Base-by-base conservation (phyloP, 2,329 filamentous ascomycete genomes). In the Endothia cerciana region DNA sequence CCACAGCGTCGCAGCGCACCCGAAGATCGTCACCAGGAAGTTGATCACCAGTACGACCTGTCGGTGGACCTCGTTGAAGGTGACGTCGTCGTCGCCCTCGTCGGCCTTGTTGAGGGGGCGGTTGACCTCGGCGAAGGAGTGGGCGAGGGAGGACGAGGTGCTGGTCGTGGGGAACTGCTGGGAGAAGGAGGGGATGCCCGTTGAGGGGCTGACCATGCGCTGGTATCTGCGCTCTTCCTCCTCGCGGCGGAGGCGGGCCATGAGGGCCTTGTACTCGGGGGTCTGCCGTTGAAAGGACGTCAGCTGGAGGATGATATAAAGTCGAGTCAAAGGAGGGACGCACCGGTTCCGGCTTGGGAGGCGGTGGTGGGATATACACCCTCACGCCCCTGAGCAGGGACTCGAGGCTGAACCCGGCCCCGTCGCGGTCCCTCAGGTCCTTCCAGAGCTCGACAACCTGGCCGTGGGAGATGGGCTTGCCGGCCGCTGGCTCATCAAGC, bases 31-130 rank as follows among this genome's bases (percentile, higher is more conserved):
- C 62, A 97, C 83, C 47, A 97, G 80, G 60, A 98, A 93, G 76
- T 98, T 99, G 72, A 97, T 84, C 61, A 98, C 93, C 8, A 98
- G 82, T 51, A 91, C 89, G 65, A 95, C 80, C 73, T 95, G 92
- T n/a, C 91, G 84, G 74, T 94, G 90, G 1, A 95, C 83, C 67
- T 95, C 91, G 43, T 86, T 84, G 69, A 89, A 89, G 2, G 88
- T 89, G 2, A 91, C 79, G 68, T 92, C 90, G 69, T 87, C 80
- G 65, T 83, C 83, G 70, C 77, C 79, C 6, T 81, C 73, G 65
- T 85, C 85, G 33, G 78, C 77, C 22, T 77, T 74, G 49, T 75
- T 81, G 30, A 75, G 78, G 0, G 82, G 82, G 10, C 77, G 79
- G 69, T 86, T 85, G 43, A 81, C 83, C 68, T 81, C 85, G 65